Base-by-base conservation (phyloP, 2,329 filamentous ascomycete genomes). In the Hymenoscyphus linearis region DNA sequence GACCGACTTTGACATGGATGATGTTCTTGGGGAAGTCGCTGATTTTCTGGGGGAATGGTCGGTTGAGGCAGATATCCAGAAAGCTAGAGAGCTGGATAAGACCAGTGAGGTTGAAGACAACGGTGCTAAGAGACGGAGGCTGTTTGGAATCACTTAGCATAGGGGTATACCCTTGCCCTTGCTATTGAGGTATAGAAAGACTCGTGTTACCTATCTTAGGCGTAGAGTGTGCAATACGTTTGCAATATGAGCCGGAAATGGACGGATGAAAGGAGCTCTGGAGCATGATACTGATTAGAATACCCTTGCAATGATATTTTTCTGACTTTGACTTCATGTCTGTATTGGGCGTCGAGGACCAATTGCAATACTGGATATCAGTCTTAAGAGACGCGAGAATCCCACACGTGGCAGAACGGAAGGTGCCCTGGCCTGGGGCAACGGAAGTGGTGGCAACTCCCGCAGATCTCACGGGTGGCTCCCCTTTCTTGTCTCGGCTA, bases 21-120 rank as follows among this genome's bases (percentile, higher is more conserved):
- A 66, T 36, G 66, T 70, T 7, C 64, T 74, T 27, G 68, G 66
- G 9, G 69, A 68, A 4, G 61, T 65, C 47, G 64, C 60, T 1
- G 63, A 63, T 10, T 70, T 70, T 52, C 55, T 73, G 7, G 75
- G 76, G 47, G 68, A 68, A 22, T 78, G 76, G 75, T 74, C 76
- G 57, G 70, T 76, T 9, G 73, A 78, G 27, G 58, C 68, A 0
- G 75, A 75, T 62, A 63, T 76, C 16, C 68, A 71, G 54, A 73
- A 73, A 59, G 69, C 64, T 7, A 77, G 60, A 56, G 57, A 60
- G 44, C 34, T 36, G 10, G 54, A 61, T n/a, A 16, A 55, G 13
- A 54, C 18, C 10, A 55, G 31, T n/a, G 36, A 52, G 57, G 44
- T 52, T 4, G 55, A 66, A 36, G 60, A 59, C 31, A 64, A 59